phyloP scores from a whole-genome alignment of 768 basidiomycete genomes.

The Pleurotus pulmonarius region DNA sequence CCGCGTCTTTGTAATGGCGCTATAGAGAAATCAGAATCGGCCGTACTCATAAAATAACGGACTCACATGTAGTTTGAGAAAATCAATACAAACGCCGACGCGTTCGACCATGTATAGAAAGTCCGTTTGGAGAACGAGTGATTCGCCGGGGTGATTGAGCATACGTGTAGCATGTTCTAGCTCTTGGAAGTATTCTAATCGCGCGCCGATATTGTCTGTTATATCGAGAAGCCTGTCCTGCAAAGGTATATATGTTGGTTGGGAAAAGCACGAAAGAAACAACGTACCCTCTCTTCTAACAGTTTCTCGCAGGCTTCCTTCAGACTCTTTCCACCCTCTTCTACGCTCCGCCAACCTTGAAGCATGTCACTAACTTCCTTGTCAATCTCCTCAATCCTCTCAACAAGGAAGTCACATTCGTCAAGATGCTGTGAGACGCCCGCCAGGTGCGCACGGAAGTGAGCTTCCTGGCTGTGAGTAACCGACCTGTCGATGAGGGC shows the following conservation, averaged over 20 bases:
- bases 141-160: constrained; percentile 92
- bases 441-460: constrained; percentile 83
- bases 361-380: constrained; percentile 76
- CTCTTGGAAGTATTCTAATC: constrained; percentile 92
- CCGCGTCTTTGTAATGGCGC: constrained; percentile 90
- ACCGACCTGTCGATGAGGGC: constrained; percentile 85
- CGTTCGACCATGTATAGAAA: constrained; percentile 96
- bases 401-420: constrained; percentile 73
- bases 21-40: constrained; percentile 24
- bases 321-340: constrained; percentile 87
- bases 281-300: constrained; percentile 81
- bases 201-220: constrained; percentile 77
- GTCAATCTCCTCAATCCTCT: constrained; percentile 71
- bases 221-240: constrained; percentile 76
- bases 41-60: background rate
- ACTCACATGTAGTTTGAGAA: constrained; percentile 81
- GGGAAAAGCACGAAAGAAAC: background rate
- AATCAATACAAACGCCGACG: constrained; percentile 92
- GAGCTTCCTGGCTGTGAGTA: constrained; percentile 89
- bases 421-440: constrained; percentile 72
- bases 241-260: background rate
- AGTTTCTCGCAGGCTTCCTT: constrained; percentile 90
- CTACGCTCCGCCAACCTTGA: constrained; percentile 81
- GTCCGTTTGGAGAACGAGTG: constrained; percentile 84
- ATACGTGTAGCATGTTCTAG: constrained; percentile 90